Conservation (phyloP, 2,329 filamentous ascomycete species). For the Harringtonia aguacate region DNA sequence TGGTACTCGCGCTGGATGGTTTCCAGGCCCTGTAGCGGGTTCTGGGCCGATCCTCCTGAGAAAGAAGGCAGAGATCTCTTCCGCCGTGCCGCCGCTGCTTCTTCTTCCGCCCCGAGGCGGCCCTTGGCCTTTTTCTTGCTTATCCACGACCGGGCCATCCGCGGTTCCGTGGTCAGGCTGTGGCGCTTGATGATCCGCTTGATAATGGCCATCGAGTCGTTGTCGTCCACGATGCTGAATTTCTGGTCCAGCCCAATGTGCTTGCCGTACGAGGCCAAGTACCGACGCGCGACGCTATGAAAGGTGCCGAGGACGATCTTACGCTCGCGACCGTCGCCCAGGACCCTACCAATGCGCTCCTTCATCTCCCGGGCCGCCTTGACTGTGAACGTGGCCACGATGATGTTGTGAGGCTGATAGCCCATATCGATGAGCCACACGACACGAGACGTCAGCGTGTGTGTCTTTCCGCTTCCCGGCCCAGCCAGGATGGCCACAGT, state of each 20-base stretch:
- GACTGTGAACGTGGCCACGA: slow-evolving; percentile 95
- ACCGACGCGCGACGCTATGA: slow-evolving; percentile 82
- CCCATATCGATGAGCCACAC: slow-evolving; percentile 72
- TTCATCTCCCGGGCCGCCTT: slow-evolving; percentile 94
- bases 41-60: slow-evolving; percentile 11
- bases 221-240: slow-evolving; percentile 83
- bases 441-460: slow-evolving; percentile 85
- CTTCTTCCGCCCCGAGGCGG: slow-evolving; percentile 16
- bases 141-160: slow-evolving; percentile 64
- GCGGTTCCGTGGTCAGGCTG: slow-evolving; percentile 51
- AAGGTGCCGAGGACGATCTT: slow-evolving; percentile 86
- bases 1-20: slow-evolving; percentile 68
- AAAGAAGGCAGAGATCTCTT: no score
- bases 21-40: slow-evolving; percentile 46
- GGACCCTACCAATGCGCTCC: slow-evolving; percentile 66
- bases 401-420: slow-evolving; percentile 72
- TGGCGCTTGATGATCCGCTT: slow-evolving; percentile 73
- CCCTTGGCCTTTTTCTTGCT: slow-evolving; percentile 54
- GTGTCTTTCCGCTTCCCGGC: slow-evolving; percentile 77
- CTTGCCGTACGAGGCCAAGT: slow-evolving; percentile 73
- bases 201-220: slow-evolving; percentile 69
- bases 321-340: slow-evolving; percentile 66
- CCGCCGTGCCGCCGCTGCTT: slow-evolving; percentile 15
- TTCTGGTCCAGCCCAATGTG: slow-evolving; percentile 71
- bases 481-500: slow-evolving; percentile 59